These are phyloP conservation scores for Silybum marianum DNA, from an alignment of 129 eudicot species.

Conservation along the genomic window DNA sequence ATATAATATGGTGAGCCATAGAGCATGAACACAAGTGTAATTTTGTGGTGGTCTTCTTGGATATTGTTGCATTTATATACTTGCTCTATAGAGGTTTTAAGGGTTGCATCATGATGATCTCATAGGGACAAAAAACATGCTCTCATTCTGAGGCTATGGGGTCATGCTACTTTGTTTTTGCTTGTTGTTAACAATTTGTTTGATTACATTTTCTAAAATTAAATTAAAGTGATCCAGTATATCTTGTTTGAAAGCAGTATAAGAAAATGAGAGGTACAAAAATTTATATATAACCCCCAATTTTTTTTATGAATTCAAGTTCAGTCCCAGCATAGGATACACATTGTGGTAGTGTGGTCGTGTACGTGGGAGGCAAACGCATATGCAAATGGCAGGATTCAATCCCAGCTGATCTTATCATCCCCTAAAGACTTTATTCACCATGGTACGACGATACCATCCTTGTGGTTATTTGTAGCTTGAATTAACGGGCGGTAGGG, in stretches of 20 bases:
- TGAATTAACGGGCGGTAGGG: too few species aligned
- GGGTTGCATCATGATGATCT: conserved; percentile 11
- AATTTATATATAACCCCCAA: too few species aligned
- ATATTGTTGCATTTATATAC: conserved; percentile 22
- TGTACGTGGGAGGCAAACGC: too few species aligned
- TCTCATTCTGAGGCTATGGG: neutral
- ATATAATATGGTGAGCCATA: neutral
- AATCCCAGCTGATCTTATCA: too few species aligned
- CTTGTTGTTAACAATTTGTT: neutral
- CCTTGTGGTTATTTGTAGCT: too few species aligned
- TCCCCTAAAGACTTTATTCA: too few species aligned
- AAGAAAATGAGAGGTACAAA: too few species aligned
- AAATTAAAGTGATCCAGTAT: neutral
- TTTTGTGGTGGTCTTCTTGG: neutral
- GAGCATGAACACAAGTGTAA: neutral
- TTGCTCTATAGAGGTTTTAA: neutral
- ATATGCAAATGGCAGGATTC: too few species aligned
- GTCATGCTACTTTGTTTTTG: neutral
- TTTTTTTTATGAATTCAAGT: too few species aligned
- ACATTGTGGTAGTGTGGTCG: too few species aligned
- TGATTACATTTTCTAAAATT: neutral
- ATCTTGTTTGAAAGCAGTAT: neutral
- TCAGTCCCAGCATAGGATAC: too few species aligned
- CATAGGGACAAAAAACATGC: conserved; percentile 6
- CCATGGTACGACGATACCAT: too few species aligned